Base-by-base conservation (phyloP, 1,139 yeast species). In the Pichia sp. region DNA sequence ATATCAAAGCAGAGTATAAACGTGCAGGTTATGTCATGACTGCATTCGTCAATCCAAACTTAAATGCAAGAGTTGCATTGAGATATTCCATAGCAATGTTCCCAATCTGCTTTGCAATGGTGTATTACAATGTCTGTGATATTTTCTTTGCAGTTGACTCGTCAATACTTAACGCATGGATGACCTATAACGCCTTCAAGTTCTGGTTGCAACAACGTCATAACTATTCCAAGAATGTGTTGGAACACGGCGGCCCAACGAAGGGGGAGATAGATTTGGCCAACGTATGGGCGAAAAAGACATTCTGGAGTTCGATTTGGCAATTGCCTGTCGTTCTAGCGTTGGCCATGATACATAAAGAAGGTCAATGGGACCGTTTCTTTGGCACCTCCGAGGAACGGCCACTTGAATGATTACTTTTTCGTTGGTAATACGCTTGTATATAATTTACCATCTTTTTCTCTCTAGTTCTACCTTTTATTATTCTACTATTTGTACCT, bases 11-110 rank as follows among this genome's bases (percentile, higher is more conserved):
- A 54, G 98, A 93, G 68, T 93, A 93, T 67, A 85, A 87, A 64
- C 78, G 79, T 52, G 99, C 99, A 0, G 99, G 99, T 0, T 93
- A 93, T 70, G 90, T 90, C 15, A 93, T 93, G 99, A 80, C 98
- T 0, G 96, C 97, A 0, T 92, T 90, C 72, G 93, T 86, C 57
- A 89, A 93, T 65, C 99, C 99, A 2, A 81, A 81, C 55, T 74
- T 93, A 51, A 95, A 95, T 69, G 98, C 98, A 0, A 78, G 99
- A 52, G 99, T 95, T 0, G 92, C 97, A 0, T 77, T 93, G 53
- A 76, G 99, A 48, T 93, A 93, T 67, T 87, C 98, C 0, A 62
- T 93, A 13, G 74, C 87, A 57, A 90, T 93, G 97, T 89, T 93
- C 71, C 98, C 98, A 1, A 74, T 93, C 49, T 93, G 99, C 68